Conservation (phyloP, 1,284 basidiomycete species). For the Porodaedalea pini region DNA sequence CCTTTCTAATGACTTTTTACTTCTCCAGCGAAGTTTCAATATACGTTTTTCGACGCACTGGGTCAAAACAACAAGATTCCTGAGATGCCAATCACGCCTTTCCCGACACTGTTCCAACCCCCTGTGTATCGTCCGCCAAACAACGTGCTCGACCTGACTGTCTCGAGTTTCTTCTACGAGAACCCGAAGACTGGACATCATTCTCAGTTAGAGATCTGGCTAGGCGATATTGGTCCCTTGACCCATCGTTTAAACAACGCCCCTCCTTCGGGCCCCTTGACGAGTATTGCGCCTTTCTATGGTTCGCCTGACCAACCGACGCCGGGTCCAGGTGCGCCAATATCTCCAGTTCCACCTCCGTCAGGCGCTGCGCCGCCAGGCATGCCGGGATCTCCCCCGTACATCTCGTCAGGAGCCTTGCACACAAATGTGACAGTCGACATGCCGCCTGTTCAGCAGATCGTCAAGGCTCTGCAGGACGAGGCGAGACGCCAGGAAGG, state of each 20-base stretch:
- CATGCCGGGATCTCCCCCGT: conserved; percentile 40
- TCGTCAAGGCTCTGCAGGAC: conserved; percentile 71
- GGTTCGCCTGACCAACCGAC: conserved; percentile 16
- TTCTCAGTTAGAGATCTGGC: conserved; percentile 80
- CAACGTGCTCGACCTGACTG: conserved; percentile 77
- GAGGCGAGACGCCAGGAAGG: conserved; percentile 47
- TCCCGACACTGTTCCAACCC: conserved; percentile 80
- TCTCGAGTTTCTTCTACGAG: conserved; percentile 80
- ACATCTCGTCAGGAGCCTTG: conserved; percentile 46
- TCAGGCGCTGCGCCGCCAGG: conserved; percentile 25
- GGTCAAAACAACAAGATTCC: conserved; percentile 74
- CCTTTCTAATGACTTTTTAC: conserved; percentile 26
- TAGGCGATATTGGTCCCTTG: conserved; percentile 85
- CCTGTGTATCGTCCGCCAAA: conserved; percentile 70
- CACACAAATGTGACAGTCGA: conserved; percentile 79
- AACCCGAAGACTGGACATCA: conserved; percentile 60
- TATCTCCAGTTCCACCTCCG: not conserved
- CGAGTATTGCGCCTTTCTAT: conserved; percentile 51
- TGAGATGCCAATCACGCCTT: conserved; percentile 79
- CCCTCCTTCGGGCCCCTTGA: conserved; percentile 59
- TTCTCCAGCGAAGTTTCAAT: conserved; percentile 78
- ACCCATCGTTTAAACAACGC: conserved; percentile 67
- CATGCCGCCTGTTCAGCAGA: conserved; percentile 65
- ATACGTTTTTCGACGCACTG: conserved; percentile 90
- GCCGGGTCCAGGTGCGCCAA: conserved; percentile 14